Evolutionary conservation across 768 basidiomycete genomes (phyloP).

Genomic region (Tremella mesenterica): DNA sequence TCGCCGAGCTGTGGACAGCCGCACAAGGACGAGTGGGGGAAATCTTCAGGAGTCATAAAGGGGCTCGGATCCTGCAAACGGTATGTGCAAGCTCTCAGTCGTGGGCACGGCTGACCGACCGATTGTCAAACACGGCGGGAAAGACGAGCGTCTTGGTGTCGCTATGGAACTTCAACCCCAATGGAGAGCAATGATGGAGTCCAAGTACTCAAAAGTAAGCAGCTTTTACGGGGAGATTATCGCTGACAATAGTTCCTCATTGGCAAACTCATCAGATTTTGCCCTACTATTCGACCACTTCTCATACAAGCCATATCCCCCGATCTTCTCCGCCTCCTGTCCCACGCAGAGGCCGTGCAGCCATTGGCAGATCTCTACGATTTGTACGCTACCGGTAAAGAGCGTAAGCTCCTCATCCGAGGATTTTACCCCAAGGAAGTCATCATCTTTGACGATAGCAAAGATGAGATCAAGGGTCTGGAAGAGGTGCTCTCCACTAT

Average conservation of each 20-base stretch:
- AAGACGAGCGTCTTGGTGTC: slow-evolving; percentile 65
- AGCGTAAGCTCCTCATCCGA: slow-evolving; percentile 66
- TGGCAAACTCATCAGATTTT: slow-evolving; percentile 40
- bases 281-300: slow-evolving; percentile 62
- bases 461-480: slow-evolving; percentile 47
- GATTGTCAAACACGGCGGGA: slow-evolving; percentile 67
- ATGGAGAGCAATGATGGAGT: slow-evolving; percentile 68
- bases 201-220: slow-evolving; percentile 74
- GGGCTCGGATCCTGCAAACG: slow-evolving; percentile 52
- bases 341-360: slow-evolving; percentile 74
- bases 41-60: slow-evolving; percentile 83
- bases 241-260: slow-evolving; percentile 34
- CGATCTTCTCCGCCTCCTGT: slow-evolving; percentile 63
- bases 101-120: neutral
- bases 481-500: slow-evolving; percentile 56
- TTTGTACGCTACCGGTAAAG: slow-evolving; percentile 74
- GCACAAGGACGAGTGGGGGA: slow-evolving; percentile 76
- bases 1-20: slow-evolving; percentile 63
- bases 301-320: slow-evolving; percentile 74
- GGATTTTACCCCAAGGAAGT: slow-evolving; percentile 90
- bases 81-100: slow-evolving; percentile 62
- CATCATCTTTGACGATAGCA: slow-evolving; percentile 53
- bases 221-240: neutral
- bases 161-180: slow-evolving; percentile 73
- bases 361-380: slow-evolving; percentile 84